Conservation (phyloP, 768 basidiomycete genomes). For the Xerocomellus amylosporus region DNA sequence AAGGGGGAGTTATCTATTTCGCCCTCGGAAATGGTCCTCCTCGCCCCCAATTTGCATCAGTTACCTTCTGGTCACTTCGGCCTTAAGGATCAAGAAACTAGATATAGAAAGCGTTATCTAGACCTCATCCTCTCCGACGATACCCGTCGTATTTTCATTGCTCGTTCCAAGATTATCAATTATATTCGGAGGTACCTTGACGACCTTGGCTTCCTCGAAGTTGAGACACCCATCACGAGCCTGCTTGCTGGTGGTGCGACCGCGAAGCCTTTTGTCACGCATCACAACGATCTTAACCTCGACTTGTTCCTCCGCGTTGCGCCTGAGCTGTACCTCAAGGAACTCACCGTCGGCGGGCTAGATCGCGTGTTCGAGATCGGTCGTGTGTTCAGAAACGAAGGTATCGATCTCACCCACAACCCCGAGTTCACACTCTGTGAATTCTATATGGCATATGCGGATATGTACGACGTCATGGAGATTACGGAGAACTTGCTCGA, state of each 20-base stretch:
- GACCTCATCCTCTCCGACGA: slow-evolving; percentile 94
- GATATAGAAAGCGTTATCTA: slow-evolving; percentile 98
- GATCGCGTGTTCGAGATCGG: slow-evolving; percentile 99
- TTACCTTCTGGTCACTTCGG: slow-evolving; percentile 91
- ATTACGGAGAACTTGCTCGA: slow-evolving; percentile 89
- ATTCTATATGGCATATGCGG: slow-evolving; percentile 99
- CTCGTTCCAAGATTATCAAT: slow-evolving; percentile 86
- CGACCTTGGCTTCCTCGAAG: slow-evolving; percentile 91
- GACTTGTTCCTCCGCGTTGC: slow-evolving; percentile 97
- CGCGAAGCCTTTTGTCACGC: slow-evolving; percentile 97
- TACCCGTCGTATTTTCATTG: slow-evolving; percentile 87
- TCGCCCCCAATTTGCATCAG: slow-evolving; percentile 95
- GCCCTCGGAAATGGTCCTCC: slow-evolving; percentile 76
- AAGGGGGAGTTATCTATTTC: slow-evolving; percentile 93
- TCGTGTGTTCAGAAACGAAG: slow-evolving; percentile 96
- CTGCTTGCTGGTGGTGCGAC: slow-evolving; percentile 96
- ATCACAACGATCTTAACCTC: slow-evolving; percentile 97
- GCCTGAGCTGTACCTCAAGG: slow-evolving; percentile 96
- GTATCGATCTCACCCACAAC: slow-evolving; percentile 98
- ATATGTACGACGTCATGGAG: slow-evolving; percentile 99
- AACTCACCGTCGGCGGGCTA: slow-evolving; percentile 94
- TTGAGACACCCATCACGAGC: slow-evolving; percentile 98
- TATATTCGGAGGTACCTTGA: slow-evolving; percentile 92
- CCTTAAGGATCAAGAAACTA: slow-evolving; percentile 94
- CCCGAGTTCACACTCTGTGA: slow-evolving; percentile 99